These are phyloP conservation scores for Solanum habrochaites DNA, from an alignment of 257 asterid species.

Conservation along the genomic window DNA sequence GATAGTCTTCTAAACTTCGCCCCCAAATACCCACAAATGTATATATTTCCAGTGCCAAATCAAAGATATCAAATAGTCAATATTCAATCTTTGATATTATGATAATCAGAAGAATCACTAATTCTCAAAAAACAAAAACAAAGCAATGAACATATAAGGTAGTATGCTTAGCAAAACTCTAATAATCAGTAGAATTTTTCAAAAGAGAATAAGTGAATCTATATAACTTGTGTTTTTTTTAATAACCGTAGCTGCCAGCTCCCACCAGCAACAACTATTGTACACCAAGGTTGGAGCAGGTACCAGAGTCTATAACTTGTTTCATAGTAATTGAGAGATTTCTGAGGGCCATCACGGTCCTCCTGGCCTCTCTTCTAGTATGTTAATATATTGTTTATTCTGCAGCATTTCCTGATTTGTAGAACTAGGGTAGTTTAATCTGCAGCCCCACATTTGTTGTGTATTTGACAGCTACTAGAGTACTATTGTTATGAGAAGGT, in stretches of 20 bases:
- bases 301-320: not conserved
- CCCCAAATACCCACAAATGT: not conserved
- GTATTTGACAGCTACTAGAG: not conserved
- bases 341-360: not conserved
- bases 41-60: not conserved
- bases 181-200: not conserved
- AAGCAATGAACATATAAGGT: not conserved
- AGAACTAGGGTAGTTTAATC: not conserved
- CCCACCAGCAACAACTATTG: not conserved
- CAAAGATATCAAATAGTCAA: not conserved
- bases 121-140: not conserved
- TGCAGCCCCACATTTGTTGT: not conserved
- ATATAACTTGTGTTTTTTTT: not conserved
- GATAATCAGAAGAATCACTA: not conserved
- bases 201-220: not conserved
- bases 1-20: not conserved
- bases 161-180: not conserved
- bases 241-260: not conserved
- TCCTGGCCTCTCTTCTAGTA: not conserved
- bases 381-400: not conserved
- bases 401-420: not conserved
- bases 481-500: not conserved
- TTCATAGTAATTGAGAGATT: not conserved
- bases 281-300: not conserved
- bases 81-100: not conserved